Percentiles rank a stretch among this genome's conserved stretches.
Evolutionary conservation across 1,284 basidiomycete genomes (phyloP).

Genomic region (Peniophora sp.): DNA sequence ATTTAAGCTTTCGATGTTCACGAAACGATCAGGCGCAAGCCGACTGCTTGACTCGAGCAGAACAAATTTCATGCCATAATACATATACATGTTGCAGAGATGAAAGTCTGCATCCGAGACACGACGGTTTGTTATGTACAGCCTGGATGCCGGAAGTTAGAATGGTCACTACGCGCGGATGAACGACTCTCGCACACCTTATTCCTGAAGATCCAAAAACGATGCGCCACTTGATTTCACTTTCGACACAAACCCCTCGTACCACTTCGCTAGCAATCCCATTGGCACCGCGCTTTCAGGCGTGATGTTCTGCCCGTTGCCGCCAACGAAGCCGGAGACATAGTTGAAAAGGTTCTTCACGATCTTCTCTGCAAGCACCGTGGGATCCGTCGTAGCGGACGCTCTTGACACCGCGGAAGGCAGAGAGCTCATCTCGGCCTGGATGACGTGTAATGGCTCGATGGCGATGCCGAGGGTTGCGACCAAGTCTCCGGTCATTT

Average conservation of each 20-base stretch:
- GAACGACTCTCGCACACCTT: neutral
- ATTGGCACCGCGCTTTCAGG: conserved; percentile 71
- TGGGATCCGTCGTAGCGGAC: conserved; percentile 24
- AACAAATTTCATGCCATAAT: too few relatives aligned
- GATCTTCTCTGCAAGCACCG: conserved; percentile 52
- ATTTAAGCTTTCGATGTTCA: too few relatives aligned
- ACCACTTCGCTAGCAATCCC: conserved; percentile 73
- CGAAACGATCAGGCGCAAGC: too few relatives aligned
- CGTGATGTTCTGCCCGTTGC: conserved; percentile 34
- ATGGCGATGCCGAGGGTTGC: conserved; percentile 68
- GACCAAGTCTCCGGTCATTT: conserved; percentile 37
- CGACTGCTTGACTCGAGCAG: too few relatives aligned
- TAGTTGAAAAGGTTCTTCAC: conserved; percentile 81
- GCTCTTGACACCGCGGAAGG: conserved; percentile 25
- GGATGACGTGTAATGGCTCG: conserved; percentile 56
- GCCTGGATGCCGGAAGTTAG: too few relatives aligned
- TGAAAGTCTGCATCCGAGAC: too few relatives aligned
- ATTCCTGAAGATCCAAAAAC: conserved; percentile 70
- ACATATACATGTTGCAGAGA: too few relatives aligned
- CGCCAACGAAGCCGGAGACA: conserved; percentile 66
- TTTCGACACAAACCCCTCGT: conserved; percentile 72
- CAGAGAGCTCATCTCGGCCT: conserved; percentile 43
- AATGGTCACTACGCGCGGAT: too few relatives aligned
- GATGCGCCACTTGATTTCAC: conserved; percentile 59
- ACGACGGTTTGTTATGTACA: too few relatives aligned